Conservation (phyloP, 1,284 basidiomycete species). For the Volvariella surrecta region DNA sequence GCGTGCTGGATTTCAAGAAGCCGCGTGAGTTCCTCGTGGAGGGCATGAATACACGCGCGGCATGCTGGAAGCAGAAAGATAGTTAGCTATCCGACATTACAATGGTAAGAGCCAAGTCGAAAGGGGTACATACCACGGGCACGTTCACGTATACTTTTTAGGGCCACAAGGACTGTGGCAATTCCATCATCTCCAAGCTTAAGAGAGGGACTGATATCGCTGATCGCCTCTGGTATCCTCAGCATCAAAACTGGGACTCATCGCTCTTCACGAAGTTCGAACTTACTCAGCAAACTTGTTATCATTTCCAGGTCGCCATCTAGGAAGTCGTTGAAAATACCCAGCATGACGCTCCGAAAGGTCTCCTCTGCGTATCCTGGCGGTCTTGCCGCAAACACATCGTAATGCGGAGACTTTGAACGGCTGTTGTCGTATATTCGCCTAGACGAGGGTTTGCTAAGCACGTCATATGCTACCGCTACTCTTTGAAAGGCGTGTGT, state of each 20-base stretch:
- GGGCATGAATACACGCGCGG: constrained; percentile 65
- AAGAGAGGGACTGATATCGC: constrained; percentile 65
- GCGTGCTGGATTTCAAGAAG: constrained; percentile 74
- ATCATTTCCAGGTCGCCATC: constrained; percentile 81
- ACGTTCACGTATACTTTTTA: constrained; percentile 58
- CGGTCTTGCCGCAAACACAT: constrained; percentile 45
- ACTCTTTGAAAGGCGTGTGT: constrained; percentile 83
- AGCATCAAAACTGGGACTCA: not conserved
- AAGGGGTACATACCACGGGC: constrained; percentile 46
- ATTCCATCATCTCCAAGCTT: constrained; percentile 67
- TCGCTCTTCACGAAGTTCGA: not conserved
- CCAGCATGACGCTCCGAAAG: constrained; percentile 62
- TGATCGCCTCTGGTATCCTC: constrained; percentile 54
- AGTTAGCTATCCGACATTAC: constrained; percentile 1
- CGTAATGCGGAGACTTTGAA: constrained; percentile 34
- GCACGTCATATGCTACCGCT: constrained; percentile 73
- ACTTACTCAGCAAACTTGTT: constrained; percentile 61
- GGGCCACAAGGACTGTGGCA: constrained; percentile 50
- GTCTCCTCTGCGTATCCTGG: constrained; percentile 63
- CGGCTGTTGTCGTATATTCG: constrained; percentile 57
- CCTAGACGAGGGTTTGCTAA: constrained; percentile 64
- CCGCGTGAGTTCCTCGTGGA: constrained; percentile 65
- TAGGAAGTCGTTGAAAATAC: constrained; percentile 74
- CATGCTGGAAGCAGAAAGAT: constrained; percentile 42
- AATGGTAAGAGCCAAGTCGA: not conserved